These are phyloP conservation scores for Ophiostoma piceae DNA, from an alignment of 2,329 filamentous ascomycete species.

Conservation along the genomic window DNA sequence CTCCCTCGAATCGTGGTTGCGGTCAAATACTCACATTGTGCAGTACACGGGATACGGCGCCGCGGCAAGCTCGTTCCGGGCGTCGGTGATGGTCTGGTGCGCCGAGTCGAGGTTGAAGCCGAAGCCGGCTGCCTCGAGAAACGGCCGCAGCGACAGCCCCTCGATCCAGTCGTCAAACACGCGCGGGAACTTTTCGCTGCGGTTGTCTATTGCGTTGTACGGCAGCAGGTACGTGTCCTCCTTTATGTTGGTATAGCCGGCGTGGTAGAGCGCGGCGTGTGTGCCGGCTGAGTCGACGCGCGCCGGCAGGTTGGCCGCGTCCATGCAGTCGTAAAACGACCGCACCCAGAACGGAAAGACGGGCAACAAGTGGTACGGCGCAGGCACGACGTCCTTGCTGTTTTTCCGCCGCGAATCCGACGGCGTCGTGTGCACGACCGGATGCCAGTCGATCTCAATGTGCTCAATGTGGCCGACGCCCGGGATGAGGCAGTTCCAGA, in stretches of 20 bases:
- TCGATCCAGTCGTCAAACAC: conserved; percentile 68
- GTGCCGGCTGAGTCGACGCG: neutral
- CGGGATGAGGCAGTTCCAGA: conserved; percentile 69
- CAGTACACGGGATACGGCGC: neutral
- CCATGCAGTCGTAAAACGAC: neutral
- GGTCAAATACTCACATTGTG: neutral
- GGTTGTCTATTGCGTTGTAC: neutral
- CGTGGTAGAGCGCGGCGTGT: neutral
- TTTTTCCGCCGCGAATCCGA: neutral
- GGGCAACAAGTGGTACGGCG: neutral
- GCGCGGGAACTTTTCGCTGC: conserved; percentile 63
- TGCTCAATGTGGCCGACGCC: conserved; percentile 75
- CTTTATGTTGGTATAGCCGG: neutral
- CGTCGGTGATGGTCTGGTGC: neutral
- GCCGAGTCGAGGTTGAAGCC: neutral
- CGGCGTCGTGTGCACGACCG: conserved; percentile 44
- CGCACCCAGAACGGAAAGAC: neutral
- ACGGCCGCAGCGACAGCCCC: conserved; percentile 65
- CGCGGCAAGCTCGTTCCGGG: neutral
- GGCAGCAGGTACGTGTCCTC: neutral
- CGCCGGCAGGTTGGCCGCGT: neutral
- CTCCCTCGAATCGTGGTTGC: neutral
- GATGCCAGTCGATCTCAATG: conserved; percentile 79
- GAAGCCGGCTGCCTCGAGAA: conserved; percentile 43
- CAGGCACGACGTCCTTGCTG: neutral